phyloP scores from a whole-genome alignment of 2,329 filamentous ascomycete genomes.

The Cladosporium sp. region DNA sequence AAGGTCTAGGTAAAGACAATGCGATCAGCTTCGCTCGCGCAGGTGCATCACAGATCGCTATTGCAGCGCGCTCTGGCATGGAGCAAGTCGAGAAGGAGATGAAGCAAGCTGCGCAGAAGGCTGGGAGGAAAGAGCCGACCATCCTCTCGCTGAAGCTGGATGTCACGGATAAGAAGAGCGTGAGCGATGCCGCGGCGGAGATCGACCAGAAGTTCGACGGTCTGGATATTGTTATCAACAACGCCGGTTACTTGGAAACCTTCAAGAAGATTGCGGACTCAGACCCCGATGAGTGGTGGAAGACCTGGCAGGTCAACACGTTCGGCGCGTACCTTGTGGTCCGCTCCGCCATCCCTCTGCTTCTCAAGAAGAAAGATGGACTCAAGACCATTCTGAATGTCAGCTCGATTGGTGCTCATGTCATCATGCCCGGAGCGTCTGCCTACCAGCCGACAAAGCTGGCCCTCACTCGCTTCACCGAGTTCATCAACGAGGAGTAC shows the following conservation, averaged over 20 bases:
- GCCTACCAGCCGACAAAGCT: constrained; percentile 45
- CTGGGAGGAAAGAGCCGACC: constrained; percentile 28
- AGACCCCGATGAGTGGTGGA: constrained; percentile 41
- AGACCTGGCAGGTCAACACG: constrained; percentile 45
- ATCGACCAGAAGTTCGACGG: constrained; percentile 28
- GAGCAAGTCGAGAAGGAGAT: constrained; percentile 33
- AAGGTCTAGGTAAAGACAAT: constrained; percentile 41
- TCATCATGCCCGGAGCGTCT: constrained; percentile 24
- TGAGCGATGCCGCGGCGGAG: constrained; percentile 30
- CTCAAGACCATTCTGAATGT: constrained; percentile 40
- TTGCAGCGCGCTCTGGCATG: constrained; percentile 48
- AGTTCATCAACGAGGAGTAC: constrained; percentile 43
- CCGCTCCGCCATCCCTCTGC: constrained; percentile 42
- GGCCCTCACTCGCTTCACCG: constrained; percentile 39
- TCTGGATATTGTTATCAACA: constrained; percentile 35
- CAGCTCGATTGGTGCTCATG: constrained; percentile 36
- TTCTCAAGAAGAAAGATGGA: constrained; percentile 27
- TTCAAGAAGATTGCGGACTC: constrained; percentile 20
- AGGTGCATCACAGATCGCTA: constrained; percentile 47
- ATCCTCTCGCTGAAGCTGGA: constrained; percentile 42
- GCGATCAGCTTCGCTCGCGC: constrained; percentile 52
- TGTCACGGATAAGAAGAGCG: constrained; percentile 34
- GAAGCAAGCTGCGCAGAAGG: constrained; percentile 31
- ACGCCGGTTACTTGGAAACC: constrained; percentile 27
- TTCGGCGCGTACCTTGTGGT: constrained; percentile 35